Evolutionary conservation across 2,329 filamentous ascomycete species (phyloP), one percentile per base, ranked within the genome.

Genomic region (Aspergillus brasiliensis): DNA sequence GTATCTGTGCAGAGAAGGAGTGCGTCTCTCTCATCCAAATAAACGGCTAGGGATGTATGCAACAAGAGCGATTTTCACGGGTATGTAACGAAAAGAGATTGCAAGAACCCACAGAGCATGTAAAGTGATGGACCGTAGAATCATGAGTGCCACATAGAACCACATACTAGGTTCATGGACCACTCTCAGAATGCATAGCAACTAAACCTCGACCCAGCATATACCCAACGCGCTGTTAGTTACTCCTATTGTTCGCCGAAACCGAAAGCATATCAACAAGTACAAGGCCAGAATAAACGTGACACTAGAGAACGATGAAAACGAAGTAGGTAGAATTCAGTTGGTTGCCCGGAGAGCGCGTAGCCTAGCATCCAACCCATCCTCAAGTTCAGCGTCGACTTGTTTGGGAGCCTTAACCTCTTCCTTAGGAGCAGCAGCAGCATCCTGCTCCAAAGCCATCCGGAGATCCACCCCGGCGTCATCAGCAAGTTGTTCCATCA

Each of bases 401-500:
- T 71, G 69, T 28, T 74, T 71, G 52, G 73, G 73, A 60, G 77
- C 76, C 48, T 74, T 76, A 5, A 77, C 75, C 34, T 81, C 78
- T 54, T 77, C 71, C 53, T 74, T 75, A 0, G 78, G 77, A 2
- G 71, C 76, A 21, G 69, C 62, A 2, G 71, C 76, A 21, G 69
- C 62, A 64, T 75, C 73, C 46, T 74, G 74, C 59, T 78, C 77
- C 27, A 79, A 58, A 42, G 74, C 72, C 66, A 75, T 60, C 31
- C 77, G 70, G 72, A 78, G 67, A 67, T 79, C 77, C 31, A 79
- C 75, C 6, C 77, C 77, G 7, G 77, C 77, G 66, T 78, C 74
- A 66, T 79, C 77, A 8, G 77, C 77, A 65, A 79, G 66, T 63
- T 78, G 75, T 63, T 78, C 76, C 77, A 79, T 78, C 62, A 79